Base-by-base conservation (phyloP, 2,329 filamentous ascomycete genomes). In the Monosporascus sp. region DNA sequence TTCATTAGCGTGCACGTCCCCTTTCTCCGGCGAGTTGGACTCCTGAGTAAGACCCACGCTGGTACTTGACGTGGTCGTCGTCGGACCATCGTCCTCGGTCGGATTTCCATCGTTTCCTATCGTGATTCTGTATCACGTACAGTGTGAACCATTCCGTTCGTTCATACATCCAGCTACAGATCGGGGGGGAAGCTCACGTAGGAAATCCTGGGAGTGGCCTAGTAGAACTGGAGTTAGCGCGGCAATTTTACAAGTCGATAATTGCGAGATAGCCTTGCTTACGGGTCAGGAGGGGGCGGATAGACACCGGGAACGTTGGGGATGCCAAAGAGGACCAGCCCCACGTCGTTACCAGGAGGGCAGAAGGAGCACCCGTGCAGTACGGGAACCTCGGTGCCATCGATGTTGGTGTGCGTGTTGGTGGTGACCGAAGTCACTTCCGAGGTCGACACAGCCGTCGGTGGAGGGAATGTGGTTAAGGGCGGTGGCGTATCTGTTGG, bases 401-500 rank as follows among this genome's bases (percentile, higher is more conserved):
- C 52, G 20, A 54, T 46, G n/a, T 52, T 49, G 3, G 52, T 54
- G 31, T 54, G 49, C n/a, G 52, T 54, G n/a, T 51, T 45, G 31
- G 52, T 48, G 16, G 48, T 49, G 20, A 54, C 45, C 7, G 52
- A 52, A 38, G 37, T 17, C 36, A 54, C 24, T 8, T 36, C 36
- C 20, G 52, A 54, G 16, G 31, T 54, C 19, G 44, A 51, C 16
- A 54, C 52, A 26, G 34, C 38, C 8, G 52, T 54, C 17, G 34
- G 49, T n/a, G 52, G 52, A 8, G 52, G 49, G 38, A 52, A 54
- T 9, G 52, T 54, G 16, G 36, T 51, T n/a, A 52, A 19, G 34
- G 46, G 36, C n/a, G 51, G 51, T 20, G 43, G 37, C 26, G 8
- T 26, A 17, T 38, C 36, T 19, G 38, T 53, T 11, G 47, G 36